A percentile compares a stretch with the other conserved stretches of the same genome.
Evolutionary conservation across 2,329 filamentous ascomycete species (phyloP).

Genomic region (Claviceps pazoutovae): DNA sequence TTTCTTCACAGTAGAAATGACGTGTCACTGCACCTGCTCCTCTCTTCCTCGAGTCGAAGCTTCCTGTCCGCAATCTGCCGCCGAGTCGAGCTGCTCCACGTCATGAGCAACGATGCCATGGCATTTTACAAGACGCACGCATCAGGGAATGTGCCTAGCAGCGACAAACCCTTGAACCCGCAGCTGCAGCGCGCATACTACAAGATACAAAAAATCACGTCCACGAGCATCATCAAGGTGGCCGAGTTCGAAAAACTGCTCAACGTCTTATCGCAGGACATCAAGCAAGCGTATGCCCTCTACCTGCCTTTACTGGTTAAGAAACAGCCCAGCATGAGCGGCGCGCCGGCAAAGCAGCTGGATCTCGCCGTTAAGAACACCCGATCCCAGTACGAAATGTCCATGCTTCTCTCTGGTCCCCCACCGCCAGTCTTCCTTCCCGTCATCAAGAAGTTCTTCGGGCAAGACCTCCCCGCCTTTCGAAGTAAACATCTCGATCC

Average conservation of each 20-base stretch:
- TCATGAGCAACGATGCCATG: conserved; percentile 32
- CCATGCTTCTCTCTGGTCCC: conserved; percentile 34
- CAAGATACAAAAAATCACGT: conserved; percentile 37
- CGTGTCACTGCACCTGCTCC: conserved; percentile 47
- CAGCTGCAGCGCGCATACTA: conserved; percentile 44
- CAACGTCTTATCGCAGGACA: conserved; percentile 30
- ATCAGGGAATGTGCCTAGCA: conserved; percentile 23
- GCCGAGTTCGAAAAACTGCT: conserved; percentile 50
- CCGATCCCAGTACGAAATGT: conserved; percentile 36
- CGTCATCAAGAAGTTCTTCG: conserved; percentile 53
- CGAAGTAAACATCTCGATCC: conserved; percentile 43
- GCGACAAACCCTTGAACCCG: conserved; percentile 28
- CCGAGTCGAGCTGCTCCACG: conserved; percentile 44
- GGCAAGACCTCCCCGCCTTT: conserved; percentile 42
- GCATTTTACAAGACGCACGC: conserved; percentile 36
- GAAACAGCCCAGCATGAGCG: conserved; percentile 30
- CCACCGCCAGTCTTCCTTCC: conserved; percentile 34
- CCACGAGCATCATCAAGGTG: conserved; percentile 40
- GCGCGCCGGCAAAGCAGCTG: conserved; percentile 25
- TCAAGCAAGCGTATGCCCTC: conserved; percentile 35
- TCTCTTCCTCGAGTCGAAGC: conserved; percentile 60
- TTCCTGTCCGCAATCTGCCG: conserved; percentile 58
- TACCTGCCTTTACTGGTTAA: conserved; percentile 29
- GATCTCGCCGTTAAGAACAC: conserved; percentile 30
- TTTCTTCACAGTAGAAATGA: conserved; percentile 42